phyloP scores from a whole-genome alignment of 345 rosid genomes.

The Eucalyptus erythrocorys region DNA sequence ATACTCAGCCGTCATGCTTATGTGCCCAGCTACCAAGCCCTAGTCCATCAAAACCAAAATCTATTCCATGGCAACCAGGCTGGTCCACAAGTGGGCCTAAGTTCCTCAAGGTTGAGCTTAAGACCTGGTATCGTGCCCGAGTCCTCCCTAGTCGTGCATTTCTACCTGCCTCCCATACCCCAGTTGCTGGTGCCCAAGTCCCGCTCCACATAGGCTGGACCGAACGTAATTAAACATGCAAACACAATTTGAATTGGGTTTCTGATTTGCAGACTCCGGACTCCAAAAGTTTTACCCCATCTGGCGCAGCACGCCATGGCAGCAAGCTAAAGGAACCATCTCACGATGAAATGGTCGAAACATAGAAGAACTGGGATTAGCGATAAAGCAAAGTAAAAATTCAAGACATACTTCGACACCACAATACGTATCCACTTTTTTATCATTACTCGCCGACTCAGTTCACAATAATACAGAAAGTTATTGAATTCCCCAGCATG shows the following conservation, averaged over 20 bases:
- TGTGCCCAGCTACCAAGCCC: neutral
- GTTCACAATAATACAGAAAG: neutral
- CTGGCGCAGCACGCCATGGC: fast-evolving
- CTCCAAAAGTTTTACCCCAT: neutral
- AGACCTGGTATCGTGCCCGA: fast-evolving
- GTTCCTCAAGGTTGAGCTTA: neutral
- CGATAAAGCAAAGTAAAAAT: neutral
- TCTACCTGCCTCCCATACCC: neutral
- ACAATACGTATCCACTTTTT: neutral
- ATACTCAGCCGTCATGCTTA: fast-evolving
- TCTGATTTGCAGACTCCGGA: neutral
- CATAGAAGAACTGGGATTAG: fast-evolving
- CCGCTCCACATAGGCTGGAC: neutral
- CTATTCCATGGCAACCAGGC: neutral
- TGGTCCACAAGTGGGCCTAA: neutral
- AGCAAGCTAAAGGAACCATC: neutral
- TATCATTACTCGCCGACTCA: neutral
- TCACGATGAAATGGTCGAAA: neutral
- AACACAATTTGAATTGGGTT: neutral
- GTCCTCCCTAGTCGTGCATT: fast-evolving
- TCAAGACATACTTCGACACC: neutral
- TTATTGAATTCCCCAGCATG: neutral
- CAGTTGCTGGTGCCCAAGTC: neutral
- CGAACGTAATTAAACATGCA: too few species aligned
- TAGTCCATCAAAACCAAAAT: neutral